phyloP scores from a whole-genome alignment of 495 filamentous ascomycete genomes.

The Letharia columbiana region DNA sequence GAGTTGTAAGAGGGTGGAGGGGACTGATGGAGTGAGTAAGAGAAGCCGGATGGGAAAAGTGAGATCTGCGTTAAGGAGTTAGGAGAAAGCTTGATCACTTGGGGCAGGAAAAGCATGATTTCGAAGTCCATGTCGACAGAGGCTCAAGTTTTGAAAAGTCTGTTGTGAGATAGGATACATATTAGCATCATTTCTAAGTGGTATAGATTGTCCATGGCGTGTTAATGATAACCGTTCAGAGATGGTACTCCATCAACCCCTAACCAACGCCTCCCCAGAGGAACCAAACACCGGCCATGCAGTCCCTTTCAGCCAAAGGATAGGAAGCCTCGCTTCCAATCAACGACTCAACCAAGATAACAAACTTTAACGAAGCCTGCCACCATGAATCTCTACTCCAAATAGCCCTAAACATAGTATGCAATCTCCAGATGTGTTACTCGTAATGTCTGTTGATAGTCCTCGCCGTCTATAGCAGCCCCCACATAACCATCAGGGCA shows the following conservation, averaged over 20 bases:
- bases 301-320: neutral
- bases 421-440: neutral
- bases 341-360: neutral
- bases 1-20: slow-evolving; percentile 45
- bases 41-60: neutral
- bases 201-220: neutral
- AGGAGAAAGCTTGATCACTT: neutral
- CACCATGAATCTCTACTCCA: neutral
- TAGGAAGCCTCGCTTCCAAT: neutral
- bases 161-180: neutral
- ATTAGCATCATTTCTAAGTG: neutral
- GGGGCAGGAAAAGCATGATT: neutral
- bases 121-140: neutral
- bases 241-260: neutral
- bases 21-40: neutral
- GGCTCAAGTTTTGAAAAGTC: neutral
- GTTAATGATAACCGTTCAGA: neutral
- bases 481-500: slow-evolving; percentile 6
- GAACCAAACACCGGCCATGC: neutral
- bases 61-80: neutral
- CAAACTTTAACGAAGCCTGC: neutral
- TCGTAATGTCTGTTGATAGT: neutral
- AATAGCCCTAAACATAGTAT: neutral
- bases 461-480: neutral
- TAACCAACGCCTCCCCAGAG: neutral